Evolutionary conservation across 2,329 filamentous ascomycete species (phyloP).

Genomic region (Alternaria arborescens): DNA sequence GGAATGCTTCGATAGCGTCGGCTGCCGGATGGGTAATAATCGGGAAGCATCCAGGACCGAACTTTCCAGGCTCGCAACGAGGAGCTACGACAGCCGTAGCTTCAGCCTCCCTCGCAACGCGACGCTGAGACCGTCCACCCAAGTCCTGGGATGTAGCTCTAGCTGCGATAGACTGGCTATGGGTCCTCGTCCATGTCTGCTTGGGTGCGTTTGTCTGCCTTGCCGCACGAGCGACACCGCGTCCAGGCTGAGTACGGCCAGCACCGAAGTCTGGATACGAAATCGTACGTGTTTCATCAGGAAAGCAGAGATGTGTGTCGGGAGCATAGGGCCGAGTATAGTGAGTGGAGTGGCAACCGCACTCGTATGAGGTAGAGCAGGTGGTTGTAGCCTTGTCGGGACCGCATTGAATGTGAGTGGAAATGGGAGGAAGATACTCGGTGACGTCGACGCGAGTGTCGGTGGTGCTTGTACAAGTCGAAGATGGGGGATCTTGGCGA

Average conservation of each 20-base stretch:
- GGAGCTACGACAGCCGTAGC: neutral
- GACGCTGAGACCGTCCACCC: neutral
- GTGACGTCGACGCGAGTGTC: no score
- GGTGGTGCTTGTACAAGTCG: neutral
- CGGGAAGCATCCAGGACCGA: neutral
- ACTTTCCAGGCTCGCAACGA: neutral
- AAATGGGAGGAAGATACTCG: neutral
- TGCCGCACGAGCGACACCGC: no score
- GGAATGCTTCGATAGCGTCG: neutral
- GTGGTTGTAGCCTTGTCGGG: neutral
- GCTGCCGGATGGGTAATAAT: neutral
- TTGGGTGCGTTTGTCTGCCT: no score
- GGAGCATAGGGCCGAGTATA: neutral
- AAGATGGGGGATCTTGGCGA: neutral
- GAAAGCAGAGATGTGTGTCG: neutral
- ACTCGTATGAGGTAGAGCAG: neutral
- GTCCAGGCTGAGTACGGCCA: no score
- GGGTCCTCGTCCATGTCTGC: no score
- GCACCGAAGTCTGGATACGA: no score
- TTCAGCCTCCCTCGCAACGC: neutral
- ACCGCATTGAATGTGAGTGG: neutral
- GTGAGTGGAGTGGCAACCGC: neutral
- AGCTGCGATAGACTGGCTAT: no score
- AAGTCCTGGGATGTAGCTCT: no score
- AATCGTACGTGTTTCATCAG: neutral